Evolutionary conservation across 2,329 filamentous ascomycete genomes (phyloP).

Genomic region (Chalara sp.): DNA sequence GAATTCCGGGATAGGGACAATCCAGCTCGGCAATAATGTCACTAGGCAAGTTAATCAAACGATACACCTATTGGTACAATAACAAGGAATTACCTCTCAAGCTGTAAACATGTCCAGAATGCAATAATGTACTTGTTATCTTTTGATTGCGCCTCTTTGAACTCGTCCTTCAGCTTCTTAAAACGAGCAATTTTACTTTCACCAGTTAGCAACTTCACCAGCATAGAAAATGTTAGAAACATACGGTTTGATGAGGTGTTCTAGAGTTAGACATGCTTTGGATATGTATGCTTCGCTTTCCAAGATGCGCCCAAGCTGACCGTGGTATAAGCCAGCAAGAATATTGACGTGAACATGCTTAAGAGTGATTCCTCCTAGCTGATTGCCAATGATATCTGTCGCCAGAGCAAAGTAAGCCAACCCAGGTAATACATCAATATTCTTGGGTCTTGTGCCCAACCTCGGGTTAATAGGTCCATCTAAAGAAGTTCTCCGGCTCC

Average conservation of each 20-base stretch:
- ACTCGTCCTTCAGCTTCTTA: conserved; percentile 30
- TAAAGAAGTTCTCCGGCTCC: conserved; percentile 43
- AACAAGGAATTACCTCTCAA: conserved; percentile 62
- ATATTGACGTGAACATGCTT: conserved; percentile 81
- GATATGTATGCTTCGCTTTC: conserved; percentile 68
- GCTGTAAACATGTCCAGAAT: conserved; percentile 89
- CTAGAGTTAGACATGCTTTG: conserved; percentile 49
- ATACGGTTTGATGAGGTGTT: conserved; percentile 67
- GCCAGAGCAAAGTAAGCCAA: conserved; percentile 85
- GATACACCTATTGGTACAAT: background rate
- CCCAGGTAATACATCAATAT: conserved; percentile 82
- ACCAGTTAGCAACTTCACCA: background rate
- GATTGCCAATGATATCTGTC: conserved; percentile 76
- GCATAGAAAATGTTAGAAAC: conserved; percentile 2
- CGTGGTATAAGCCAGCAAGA: conserved; percentile 80
- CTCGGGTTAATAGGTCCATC: conserved; percentile 29
- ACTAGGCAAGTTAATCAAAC: conserved; percentile 34
- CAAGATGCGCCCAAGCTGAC: conserved; percentile 78
- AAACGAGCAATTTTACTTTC: conserved; percentile 29
- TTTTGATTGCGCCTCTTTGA: conserved; percentile 13
- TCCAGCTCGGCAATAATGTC: conserved; percentile 86
- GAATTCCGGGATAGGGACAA: conserved; percentile 52
- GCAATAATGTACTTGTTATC: conserved; percentile 67
- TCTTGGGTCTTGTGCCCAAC: conserved; percentile 35
- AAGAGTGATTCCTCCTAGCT: conserved; percentile 73